Evolutionary conservation across 208 protist genomes (phyloP).

Genomic region (Plasmodiophora brassicae): DNA sequence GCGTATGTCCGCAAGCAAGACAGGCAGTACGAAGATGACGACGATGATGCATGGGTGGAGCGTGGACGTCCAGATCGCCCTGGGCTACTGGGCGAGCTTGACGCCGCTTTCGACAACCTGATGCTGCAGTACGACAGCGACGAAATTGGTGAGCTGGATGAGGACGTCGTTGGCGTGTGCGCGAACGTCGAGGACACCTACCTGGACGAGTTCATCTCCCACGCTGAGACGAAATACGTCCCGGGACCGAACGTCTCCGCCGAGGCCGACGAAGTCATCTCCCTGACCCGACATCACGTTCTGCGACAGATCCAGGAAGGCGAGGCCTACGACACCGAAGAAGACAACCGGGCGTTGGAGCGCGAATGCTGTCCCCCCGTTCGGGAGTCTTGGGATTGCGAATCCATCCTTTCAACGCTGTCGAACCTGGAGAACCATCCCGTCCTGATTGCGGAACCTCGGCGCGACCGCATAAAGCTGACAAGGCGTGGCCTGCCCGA

Average conservation of each 20-base stretch:
- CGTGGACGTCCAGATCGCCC: too few relatives aligned
- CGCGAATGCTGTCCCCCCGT: neutral
- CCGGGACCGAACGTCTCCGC: neutral
- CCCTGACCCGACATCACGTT: neutral
- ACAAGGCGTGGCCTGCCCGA: neutral
- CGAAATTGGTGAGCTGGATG: constrained; percentile 22
- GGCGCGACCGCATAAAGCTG: neutral
- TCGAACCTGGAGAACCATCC: neutral
- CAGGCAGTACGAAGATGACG: too few relatives aligned
- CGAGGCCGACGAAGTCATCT: neutral
- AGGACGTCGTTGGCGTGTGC: neutral
- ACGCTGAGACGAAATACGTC: neutral
- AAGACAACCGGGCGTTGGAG: constrained; percentile 14
- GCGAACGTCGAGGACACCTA: neutral
- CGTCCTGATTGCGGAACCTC: neutral
- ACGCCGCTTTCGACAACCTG: neutral
- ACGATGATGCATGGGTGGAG: too few relatives aligned
- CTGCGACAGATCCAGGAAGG: neutral
- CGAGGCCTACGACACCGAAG: neutral
- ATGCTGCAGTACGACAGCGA: constrained; percentile 14
- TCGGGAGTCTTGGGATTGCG: neutral
- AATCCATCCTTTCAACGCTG: neutral
- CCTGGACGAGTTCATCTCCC: neutral
- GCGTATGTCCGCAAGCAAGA: too few relatives aligned
- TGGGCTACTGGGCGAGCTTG: neutral